Percentiles rank a stretch among this genome's conserved stretches.
phyloP scores from a whole-genome alignment of 2,329 filamentous ascomycete genomes.

The Phialocephala sp. region DNA sequence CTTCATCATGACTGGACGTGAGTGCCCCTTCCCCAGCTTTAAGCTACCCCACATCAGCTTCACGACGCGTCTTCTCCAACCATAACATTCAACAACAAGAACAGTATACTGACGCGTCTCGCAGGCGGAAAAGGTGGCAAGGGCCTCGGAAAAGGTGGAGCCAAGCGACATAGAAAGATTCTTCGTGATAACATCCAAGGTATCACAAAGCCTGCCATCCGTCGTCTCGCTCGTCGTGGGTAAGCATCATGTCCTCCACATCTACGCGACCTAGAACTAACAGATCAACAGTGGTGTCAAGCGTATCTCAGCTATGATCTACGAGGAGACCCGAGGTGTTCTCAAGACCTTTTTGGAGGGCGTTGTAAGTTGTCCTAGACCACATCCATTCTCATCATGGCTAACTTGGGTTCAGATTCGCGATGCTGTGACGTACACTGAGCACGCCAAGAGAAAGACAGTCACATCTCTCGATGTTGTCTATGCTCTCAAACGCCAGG shows the following conservation, averaged over 20 bases:
- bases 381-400: too few species aligned
- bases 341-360: constrained; percentile 85
- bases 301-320: constrained; percentile 96
- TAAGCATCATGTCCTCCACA: constrained; percentile 2
- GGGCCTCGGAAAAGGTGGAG: constrained; percentile 96
- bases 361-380: constrained; percentile 49
- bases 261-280: background rate
- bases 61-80: constrained; percentile 33
- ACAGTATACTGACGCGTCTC: constrained; percentile 22
- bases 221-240: constrained; percentile 88
- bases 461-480: constrained; percentile 70
- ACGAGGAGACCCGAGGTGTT: constrained; percentile 82
- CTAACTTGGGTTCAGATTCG: constrained; percentile 53
- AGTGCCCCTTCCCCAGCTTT: constrained; percentile 45
- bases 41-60: constrained; percentile 30
- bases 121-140: constrained; percentile 72
- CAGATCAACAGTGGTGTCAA: constrained; percentile 78
- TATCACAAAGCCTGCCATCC: constrained; percentile 98
- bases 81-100: constrained; percentile 28
- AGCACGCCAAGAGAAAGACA: constrained; percentile 82
- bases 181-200: constrained; percentile 99
- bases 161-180: constrained; percentile 99
- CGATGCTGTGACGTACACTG: constrained; percentile 77
- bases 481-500: constrained; percentile 70
- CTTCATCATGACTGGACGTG: constrained; percentile 63